Evolutionary conservation across 2,329 filamentous ascomycete species (phyloP).

Genomic region (Hypocreales sp.): DNA sequence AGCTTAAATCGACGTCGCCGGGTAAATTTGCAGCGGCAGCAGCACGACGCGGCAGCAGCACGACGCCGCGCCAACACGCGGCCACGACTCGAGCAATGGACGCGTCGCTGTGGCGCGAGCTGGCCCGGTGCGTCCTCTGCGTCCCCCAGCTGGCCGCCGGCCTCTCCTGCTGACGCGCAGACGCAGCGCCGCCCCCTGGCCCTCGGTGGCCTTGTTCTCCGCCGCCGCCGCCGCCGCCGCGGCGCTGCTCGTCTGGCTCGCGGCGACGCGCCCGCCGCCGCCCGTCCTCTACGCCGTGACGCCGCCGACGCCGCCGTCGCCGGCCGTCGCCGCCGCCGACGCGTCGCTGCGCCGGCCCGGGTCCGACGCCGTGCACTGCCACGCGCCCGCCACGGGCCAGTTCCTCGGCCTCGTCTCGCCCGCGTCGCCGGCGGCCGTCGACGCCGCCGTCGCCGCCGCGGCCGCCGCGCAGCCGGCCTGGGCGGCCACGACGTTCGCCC

Average conservation of each 20-base stretch:
- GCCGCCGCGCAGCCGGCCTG: constrained; percentile 61
- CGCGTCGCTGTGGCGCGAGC: too few species aligned
- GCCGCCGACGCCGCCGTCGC: constrained; percentile 43
- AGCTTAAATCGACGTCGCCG: too few species aligned
- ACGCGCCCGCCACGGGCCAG: constrained; percentile 77
- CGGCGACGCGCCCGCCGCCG: constrained; percentile 15
- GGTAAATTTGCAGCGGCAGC: too few species aligned
- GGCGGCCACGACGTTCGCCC: constrained; percentile 60
- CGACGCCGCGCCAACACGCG: too few species aligned
- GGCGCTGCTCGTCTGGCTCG: constrained; percentile 11
- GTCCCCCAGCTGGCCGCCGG: too few species aligned
- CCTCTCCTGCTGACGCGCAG: too few species aligned
- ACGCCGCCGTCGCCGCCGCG: constrained; percentile 61
- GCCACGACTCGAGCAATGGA: too few species aligned
- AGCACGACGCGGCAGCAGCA: too few species aligned
- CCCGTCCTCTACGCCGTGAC: constrained; percentile 45
- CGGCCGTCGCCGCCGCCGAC: constrained; percentile 39
- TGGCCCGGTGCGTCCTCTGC: too few species aligned
- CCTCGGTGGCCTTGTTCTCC: neutral
- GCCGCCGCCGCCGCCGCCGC: constrained; percentile 13
- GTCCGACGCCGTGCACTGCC: constrained; percentile 62
- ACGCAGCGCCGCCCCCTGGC: too few species aligned
- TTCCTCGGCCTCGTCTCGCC: constrained; percentile 69
- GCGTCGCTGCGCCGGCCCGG: constrained; percentile 50
- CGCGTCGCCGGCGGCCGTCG: constrained; percentile 60